phyloP scores from a whole-genome alignment of 164 flowering plant genomes.

The Sextonia rubra region DNA sequence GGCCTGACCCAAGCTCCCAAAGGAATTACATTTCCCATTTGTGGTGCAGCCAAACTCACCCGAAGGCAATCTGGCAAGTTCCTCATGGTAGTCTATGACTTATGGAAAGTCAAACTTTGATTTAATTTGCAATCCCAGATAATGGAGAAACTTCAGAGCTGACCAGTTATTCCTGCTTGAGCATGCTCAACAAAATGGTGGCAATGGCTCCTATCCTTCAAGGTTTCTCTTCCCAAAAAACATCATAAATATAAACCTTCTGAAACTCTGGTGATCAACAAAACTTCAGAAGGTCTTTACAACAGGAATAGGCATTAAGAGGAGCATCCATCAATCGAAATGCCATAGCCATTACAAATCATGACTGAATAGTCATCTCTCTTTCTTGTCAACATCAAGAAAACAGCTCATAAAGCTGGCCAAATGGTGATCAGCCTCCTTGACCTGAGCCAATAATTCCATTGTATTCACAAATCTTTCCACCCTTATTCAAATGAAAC shows the following conservation, averaged over 20 bases:
- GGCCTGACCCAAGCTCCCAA: too few relatives aligned
- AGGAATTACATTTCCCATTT: not conserved
- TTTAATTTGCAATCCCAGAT: not conserved
- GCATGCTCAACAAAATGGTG: constrained; percentile 11
- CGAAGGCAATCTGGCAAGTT: not conserved
- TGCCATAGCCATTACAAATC: constrained; percentile 18
- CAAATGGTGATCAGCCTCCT: constrained; percentile 12
- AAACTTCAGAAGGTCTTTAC: constrained; percentile 17
- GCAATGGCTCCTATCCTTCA: constrained; percentile 15
- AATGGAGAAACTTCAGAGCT: not conserved
- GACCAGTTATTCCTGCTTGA: constrained; percentile 21
- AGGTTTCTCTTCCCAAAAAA: constrained; percentile 10
- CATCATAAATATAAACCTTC: constrained; percentile 10
- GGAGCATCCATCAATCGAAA: constrained; percentile 11
- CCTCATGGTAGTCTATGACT: not conserved
- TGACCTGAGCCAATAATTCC: constrained; percentile 6
- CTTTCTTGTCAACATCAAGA: constrained; percentile 19
- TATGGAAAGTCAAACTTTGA: not conserved
- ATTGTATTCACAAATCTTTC: constrained; percentile 14
- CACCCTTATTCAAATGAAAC: constrained; percentile 22
- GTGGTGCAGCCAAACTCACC: not conserved
- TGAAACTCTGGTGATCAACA: constrained; percentile 18
- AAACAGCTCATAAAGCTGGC: constrained; percentile 14
- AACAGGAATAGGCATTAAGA: constrained; percentile 4
- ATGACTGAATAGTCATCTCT: constrained; percentile 7